Evolutionary conservation across 2,329 filamentous ascomycete genomes (phyloP).

Genomic region (Colletotrichum brevisporum): DNA sequence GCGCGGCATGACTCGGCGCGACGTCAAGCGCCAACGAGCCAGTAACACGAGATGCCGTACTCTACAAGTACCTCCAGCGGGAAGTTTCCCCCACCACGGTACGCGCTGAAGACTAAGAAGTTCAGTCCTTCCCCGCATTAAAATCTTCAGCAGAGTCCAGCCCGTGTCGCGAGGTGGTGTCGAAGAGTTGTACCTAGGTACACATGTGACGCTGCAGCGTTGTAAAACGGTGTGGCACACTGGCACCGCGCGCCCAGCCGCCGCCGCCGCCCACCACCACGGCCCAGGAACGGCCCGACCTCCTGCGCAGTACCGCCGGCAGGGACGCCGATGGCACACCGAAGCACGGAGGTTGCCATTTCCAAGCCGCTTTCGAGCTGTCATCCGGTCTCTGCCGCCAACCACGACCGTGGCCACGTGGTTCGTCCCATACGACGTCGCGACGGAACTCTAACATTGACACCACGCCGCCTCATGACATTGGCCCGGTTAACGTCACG

Average conservation of each 20-base stretch:
- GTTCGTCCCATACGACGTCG: constrained; percentile 29
- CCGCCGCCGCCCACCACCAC: constrained; percentile 3
- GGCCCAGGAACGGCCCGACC: constrained; percentile 31
- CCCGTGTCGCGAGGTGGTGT: no score
- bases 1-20: constrained; percentile 13
- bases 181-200: no score
- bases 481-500: constrained; percentile 23
- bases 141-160: not conserved
- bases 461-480: not conserved
- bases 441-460: not conserved
- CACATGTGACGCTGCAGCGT: no score
- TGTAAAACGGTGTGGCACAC: constrained; percentile 1
- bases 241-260: not conserved
- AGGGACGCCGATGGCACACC: constrained; percentile 30
- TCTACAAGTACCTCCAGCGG: constrained; percentile 2
- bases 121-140: not conserved
- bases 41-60: constrained; percentile 5
- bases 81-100: constrained; percentile 6
- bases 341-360: not conserved
- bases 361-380: constrained; percentile 16
- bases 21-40: constrained; percentile 29
- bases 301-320: constrained; percentile 29
- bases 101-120: not conserved
- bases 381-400: constrained; percentile 9
- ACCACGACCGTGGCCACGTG: constrained; percentile 11